Evolutionary conservation across 805 yeast species (phyloP).

Genomic region (Candida glaebosa): DNA sequence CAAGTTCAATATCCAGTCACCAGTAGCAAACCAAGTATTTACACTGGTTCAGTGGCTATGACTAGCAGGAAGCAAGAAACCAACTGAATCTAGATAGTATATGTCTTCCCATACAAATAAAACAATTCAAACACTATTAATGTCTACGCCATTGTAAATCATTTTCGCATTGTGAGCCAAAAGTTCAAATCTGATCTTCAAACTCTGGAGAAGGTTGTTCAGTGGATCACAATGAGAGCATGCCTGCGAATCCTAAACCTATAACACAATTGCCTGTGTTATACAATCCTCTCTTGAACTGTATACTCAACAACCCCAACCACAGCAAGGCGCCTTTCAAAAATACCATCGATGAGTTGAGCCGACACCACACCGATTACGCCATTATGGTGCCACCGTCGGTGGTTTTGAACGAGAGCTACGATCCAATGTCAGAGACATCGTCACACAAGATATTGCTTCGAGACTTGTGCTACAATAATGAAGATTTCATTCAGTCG

Average conservation of each 20-base stretch:
- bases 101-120: too few relatives aligned
- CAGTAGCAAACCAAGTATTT: slow-evolving; percentile 20
- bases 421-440: slow-evolving; percentile 23
- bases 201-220: too few relatives aligned
- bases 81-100: slow-evolving; percentile 13
- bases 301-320: slow-evolving; percentile 61
- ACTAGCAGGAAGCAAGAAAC: slow-evolving; percentile 33
- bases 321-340: slow-evolving; percentile 41
- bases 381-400: slow-evolving; percentile 66
- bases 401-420: slow-evolving; percentile 32
- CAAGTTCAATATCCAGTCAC: slow-evolving; percentile 20
- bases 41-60: slow-evolving; percentile 37
- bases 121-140: too few relatives aligned
- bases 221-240: slow-evolving; percentile 6
- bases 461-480: slow-evolving; percentile 49
- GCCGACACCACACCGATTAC: slow-evolving; percentile 46
- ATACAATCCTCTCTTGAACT: slow-evolving; percentile 61
- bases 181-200: too few relatives aligned
- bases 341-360: slow-evolving; percentile 42
- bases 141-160: too few relatives aligned
- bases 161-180: too few relatives aligned
- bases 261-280: slow-evolving; percentile 47
- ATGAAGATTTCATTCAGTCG: slow-evolving; percentile 57
- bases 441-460: slow-evolving; percentile 29
- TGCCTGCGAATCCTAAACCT: slow-evolving; percentile 10